A percentile compares a stretch with the other conserved stretches of the same genome.
Conservation (phyloP, 2,329 filamentous ascomycete genomes). For the Fusarium miscanthi region DNA sequence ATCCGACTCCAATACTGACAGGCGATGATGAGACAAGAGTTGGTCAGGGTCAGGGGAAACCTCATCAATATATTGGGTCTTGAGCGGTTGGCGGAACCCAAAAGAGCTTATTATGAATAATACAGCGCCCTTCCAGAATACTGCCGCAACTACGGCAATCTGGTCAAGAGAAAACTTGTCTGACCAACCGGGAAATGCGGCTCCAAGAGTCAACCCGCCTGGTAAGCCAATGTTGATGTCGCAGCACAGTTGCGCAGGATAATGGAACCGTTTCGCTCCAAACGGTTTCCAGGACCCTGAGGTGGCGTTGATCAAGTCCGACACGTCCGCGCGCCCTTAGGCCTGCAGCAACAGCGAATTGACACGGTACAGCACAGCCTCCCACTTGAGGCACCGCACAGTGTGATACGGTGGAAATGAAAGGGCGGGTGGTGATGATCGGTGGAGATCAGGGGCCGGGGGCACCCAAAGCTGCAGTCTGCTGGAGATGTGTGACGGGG, state of each 20-base stretch:
- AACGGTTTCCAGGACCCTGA: slow-evolving; percentile 5
- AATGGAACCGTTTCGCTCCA: slow-evolving; percentile 19
- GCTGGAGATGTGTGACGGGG: neutral
- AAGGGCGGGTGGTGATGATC: neutral
- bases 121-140: slow-evolving; percentile 12
- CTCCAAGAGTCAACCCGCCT: slow-evolving; percentile 16
- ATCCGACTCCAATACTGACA: slow-evolving; percentile 22
- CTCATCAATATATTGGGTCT: slow-evolving; percentile 44
- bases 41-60: slow-evolving; percentile 34
- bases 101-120: slow-evolving; percentile 9
- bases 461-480: slow-evolving; percentile 9
- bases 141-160: slow-evolving; percentile 25
- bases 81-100: slow-evolving; percentile 8
- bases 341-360: slow-evolving; percentile 9
- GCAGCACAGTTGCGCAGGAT: slow-evolving; percentile 1
- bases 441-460: neutral
- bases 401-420: neutral
- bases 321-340: slow-evolving; percentile 30
- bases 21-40: slow-evolving; percentile 21
- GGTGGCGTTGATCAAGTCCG: slow-evolving; percentile 32
- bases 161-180: slow-evolving; percentile 7
- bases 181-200: slow-evolving; percentile 30
- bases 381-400: slow-evolving; percentile 8
- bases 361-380: slow-evolving; percentile 13
- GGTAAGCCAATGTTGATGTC: slow-evolving; percentile 8